These are phyloP conservation scores for Prunus dulcis DNA, from an alignment of 306 rosid genomes.

Conservation along the genomic window DNA sequence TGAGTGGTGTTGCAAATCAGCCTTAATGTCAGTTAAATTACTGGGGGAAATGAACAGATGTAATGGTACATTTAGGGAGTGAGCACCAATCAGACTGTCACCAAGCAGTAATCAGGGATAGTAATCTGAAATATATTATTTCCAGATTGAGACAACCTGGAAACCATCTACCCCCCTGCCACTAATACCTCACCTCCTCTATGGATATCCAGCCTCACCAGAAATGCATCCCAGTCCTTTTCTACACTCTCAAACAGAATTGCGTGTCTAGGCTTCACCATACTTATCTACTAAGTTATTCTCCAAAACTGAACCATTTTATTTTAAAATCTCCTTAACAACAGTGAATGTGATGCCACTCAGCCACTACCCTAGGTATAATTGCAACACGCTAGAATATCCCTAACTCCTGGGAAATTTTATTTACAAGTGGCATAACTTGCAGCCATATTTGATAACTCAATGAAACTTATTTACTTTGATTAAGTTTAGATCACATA, in stretches of 20 bases:
- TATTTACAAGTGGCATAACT: background rate
- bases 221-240: background rate
- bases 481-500: background rate
- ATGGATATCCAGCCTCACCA: background rate
- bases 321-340: background rate
- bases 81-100: background rate
- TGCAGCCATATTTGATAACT: background rate
- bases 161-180: background rate
- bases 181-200: slow-evolving; percentile 5
- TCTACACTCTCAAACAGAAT: background rate
- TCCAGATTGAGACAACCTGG: background rate
- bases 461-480: background rate
- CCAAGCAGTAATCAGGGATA: background rate
- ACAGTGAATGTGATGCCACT: background rate
- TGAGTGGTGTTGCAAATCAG: background rate
- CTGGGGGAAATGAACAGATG: background rate
- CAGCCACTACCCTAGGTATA: background rate
- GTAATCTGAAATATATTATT: background rate
- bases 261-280: background rate
- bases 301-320: background rate
- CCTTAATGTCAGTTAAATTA: background rate
- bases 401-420: background rate
- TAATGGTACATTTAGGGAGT: background rate
- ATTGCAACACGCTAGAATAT: background rate
- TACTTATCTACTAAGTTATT: background rate